Evolutionary conservation across 2,329 filamentous ascomycete species (phyloP), one percentile per base, ranked within the genome.

Genomic region (Colletotrichum euphorbiae): DNA sequence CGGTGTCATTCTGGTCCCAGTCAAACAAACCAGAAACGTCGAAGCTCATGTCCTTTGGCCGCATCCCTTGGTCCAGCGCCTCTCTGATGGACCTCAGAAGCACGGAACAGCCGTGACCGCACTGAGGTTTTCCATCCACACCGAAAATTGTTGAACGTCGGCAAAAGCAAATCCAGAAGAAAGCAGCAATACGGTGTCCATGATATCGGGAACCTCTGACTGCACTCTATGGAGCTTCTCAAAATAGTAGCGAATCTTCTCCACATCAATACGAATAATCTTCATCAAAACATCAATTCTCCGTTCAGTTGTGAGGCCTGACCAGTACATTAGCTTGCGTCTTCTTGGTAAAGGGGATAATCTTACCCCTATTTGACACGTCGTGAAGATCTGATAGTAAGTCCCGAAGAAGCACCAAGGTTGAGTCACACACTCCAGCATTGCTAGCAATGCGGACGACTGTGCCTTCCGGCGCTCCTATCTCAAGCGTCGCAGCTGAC

Each of bases 181-280:
- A 6, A 62, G 38, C 13, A 40, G 24, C 38, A 19, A 7, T 12
- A 62, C 21, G 48, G 36, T 13, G 8, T 13, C 28, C 12, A 31
- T 12, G 11, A 45, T 45, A 13, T 28, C 24, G 1, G 38, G 40
- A 13, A 54, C 21, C 6, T 45, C 9, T 19, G 58, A 52, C n/a
- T 31, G 24, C 21, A 19, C 21, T 13, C n/a, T 54, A 9, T 45
- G n/a, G 2, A 45, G 58, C 24, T 62, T 42, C 11, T 19, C n/a
- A 43, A 62, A 24, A 15, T 62, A 62, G 48, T 54, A 19, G 12
- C 38, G 36, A 15, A 62, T 62, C 21, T 55, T 55, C 4, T 55
- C 51, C 3, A 55, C 8, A 17, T 55, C 36, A 19, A 55, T n/a
- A n/a, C n/a, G n/a, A 12, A 55, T 42, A 2, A 55, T 55, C 19